Evolutionary conservation across 78 protist species (phyloP), one percentile per base, ranked within the genome.

Genomic region (Dictyostelium brefeldianum): DNA sequence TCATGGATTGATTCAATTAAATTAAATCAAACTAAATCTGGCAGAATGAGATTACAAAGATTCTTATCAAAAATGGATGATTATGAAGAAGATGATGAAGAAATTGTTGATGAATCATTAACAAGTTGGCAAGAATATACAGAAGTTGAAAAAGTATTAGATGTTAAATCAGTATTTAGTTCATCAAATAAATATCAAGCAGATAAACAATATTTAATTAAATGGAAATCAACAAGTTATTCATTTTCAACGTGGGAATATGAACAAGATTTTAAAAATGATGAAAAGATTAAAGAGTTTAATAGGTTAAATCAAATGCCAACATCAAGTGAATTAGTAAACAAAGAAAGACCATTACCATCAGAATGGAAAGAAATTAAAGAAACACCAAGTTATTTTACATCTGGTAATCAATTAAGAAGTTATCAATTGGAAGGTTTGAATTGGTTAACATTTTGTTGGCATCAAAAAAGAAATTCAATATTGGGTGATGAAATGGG

Each of bases 401-500:
- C 57, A 43, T 70, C 77, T 2, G 80, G 81, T 10, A 71, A 65
- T 43, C 29, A 43, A n/a, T 43, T 75, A 27, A 75, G 81, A 75
- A 77, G 78, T 0, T 87, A 80, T 51, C 92, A 84, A 90, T 20
- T 97, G 7, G 98, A 95, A 50, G 98, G 99, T 14, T 51, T 98
- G 75, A 96, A 95, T 56, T 98, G 98, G 98, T 94, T 98, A 51
- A 46, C 59, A 2, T 89, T 64, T 41, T 82, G 93, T 50, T 96
- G 90, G 87, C 47, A 51, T 36, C 43, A 73, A 10, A 36, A 57
- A 3, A 90, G 82, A 9, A 78, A 90, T 20, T 81, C 95, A 4
- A 97, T 96, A 22, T 82, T 97, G 0, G 98, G 97, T 18, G 99
- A 98, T 48, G 99, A 98, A 65, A 98, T 98, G 98, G 98, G 98